Evolutionary conservation across 2,329 filamentous ascomycete genomes (phyloP), one percentile per base, ranked within the genome.

Genomic region (Ilyonectria mors-panacis): DNA sequence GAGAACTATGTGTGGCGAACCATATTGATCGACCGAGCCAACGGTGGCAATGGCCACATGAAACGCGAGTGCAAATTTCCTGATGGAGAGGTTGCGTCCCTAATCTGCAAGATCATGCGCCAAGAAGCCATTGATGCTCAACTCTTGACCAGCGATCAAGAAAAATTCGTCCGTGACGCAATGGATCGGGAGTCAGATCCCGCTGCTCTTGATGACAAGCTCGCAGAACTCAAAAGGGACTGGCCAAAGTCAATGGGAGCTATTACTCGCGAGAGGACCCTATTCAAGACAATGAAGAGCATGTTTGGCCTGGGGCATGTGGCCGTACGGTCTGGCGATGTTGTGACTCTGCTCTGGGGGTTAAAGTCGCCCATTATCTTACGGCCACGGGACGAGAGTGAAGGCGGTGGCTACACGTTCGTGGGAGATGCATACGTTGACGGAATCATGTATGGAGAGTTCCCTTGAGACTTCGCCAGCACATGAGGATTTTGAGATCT

Each of bases 251-350:
- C 2, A 7, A 6, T 17, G 7, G 35, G 53, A 4, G 4, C 3
- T 6, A 2, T 9, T 0, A n/a, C 7, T 28, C 33, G 21, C 13
- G 35, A 42, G 19, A 17, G 53, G 13, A 56, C 53, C 2, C 15
- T 56, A 12, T 30, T 56, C 21, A 56, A 44, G 21, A 44, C 53
- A 6, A 10, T 15, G 13, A 39, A 56, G 10, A 8, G 53, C 21
- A 56, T 37, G 35, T 39, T 56, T 10, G 35, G 53, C 13, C 35
- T 56, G 9, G 53, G 53, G 13, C 53, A 56, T 44, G 53, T 44
- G 9, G 21, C 33, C 8, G n/a, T 56, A 6, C 10, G 7, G 15
- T 5, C 35, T 12, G 53, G 53, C 13, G 53, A 56, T 42, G 8
- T 28, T 15, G 53, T 56, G 7, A 28, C 23, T 1, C n/a, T 56